A percentile compares a stretch with the other conserved stretches of the same genome.
phyloP scores from a whole-genome alignment of 257 asterid species.

The Solanum clarkiae region DNA sequence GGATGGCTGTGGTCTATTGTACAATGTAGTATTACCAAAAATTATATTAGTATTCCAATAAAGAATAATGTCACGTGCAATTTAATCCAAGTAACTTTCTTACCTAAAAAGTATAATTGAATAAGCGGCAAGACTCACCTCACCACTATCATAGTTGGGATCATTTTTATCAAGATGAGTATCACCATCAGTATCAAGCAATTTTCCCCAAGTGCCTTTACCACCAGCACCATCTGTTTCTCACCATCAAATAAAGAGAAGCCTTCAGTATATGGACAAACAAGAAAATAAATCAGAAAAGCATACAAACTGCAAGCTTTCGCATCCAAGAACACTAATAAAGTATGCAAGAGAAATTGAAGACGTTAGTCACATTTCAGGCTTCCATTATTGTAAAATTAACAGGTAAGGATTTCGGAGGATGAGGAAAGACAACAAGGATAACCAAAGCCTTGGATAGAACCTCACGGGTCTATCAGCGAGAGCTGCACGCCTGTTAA shows the following conservation, averaged over 20 bases:
- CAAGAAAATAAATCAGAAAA: not conserved
- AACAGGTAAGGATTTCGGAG: not conserved
- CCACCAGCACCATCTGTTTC: conserved; percentile 97
- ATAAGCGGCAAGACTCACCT: conserved; percentile 30
- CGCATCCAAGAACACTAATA: not conserved
- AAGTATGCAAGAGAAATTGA: not conserved
- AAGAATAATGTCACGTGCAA: not conserved
- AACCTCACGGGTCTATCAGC: not conserved
- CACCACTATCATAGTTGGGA: conserved; percentile 94
- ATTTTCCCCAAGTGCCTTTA: conserved; percentile 97
- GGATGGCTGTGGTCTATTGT: not conserved
- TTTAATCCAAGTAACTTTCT: not conserved
- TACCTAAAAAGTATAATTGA: not conserved
- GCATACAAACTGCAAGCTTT: not conserved
- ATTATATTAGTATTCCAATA: not conserved
- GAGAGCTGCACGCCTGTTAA: not conserved
- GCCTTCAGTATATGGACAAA: not conserved
- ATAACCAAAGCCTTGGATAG: not conserved
- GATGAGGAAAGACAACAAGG: not conserved
- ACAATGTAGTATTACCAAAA: not conserved
- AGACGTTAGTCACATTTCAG: not conserved
- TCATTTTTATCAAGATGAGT: conserved; percentile 62
- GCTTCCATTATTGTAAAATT: not conserved
- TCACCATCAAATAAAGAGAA: conserved; percentile 10
- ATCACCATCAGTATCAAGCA: conserved; percentile 77